Percentiles rank a stretch among this genome's conserved stretches.
Conservation (phyloP, 1,284 basidiomycete genomes). For the Pisolithus thermaeus region DNA sequence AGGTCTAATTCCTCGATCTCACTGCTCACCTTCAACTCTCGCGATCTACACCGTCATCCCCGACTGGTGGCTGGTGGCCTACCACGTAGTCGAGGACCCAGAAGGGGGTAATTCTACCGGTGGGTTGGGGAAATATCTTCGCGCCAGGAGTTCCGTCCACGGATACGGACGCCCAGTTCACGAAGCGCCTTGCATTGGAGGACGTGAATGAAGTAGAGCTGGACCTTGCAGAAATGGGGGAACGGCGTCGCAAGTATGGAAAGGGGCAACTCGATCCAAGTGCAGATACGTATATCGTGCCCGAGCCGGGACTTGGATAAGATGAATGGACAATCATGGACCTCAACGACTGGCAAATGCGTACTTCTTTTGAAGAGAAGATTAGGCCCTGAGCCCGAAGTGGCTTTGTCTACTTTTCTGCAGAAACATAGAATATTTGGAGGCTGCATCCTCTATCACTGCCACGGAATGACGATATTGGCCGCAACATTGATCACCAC, state of each 20-base stretch:
- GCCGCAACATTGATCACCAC: slow-evolving; percentile 46
- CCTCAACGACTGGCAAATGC: too few relatives aligned
- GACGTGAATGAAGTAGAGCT: slow-evolving; percentile 40
- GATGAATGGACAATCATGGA: too few relatives aligned
- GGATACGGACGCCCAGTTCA: slow-evolving; percentile 57
- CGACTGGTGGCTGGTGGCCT: slow-evolving; percentile 6
- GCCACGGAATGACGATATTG: slow-evolving; percentile 47
- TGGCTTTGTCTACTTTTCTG: too few relatives aligned
- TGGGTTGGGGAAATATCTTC: slow-evolving; percentile 65
- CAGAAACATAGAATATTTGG: too few relatives aligned
- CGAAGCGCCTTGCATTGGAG: slow-evolving; percentile 52
- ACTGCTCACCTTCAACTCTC: background rate
- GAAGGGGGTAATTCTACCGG: slow-evolving; percentile 55
- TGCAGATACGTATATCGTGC: too few relatives aligned
- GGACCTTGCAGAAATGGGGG: slow-evolving; percentile 45
- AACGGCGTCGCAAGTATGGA: slow-evolving; percentile 44
- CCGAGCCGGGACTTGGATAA: too few relatives aligned
- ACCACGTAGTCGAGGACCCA: slow-evolving; percentile 33
- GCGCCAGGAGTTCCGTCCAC: slow-evolving; percentile 56
- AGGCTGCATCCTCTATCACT: too few relatives aligned
- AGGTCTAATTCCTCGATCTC: background rate
- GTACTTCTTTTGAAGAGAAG: too few relatives aligned
- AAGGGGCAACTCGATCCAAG: slow-evolving; percentile 34
- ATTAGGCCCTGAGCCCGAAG: too few relatives aligned
- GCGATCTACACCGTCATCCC: slow-evolving; percentile 1